Conservation (phyloP, 352 stramenopile species). For the Phytophthora hibernalis region DNA sequence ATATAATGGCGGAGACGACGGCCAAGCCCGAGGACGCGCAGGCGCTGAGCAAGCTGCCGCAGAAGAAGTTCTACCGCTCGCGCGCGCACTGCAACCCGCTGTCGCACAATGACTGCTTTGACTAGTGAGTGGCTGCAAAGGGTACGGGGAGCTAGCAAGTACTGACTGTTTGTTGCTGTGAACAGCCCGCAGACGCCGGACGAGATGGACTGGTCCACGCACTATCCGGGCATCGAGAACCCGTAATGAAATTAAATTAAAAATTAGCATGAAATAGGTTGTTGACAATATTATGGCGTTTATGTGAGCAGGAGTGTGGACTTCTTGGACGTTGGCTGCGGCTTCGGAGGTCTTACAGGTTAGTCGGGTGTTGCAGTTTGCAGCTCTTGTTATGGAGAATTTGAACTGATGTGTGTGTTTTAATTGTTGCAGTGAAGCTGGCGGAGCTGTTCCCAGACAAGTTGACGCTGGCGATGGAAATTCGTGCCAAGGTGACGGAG, state of each 20-base stretch:
- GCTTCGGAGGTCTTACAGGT: constrained; percentile 97
- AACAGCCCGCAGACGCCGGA: constrained; percentile 81
- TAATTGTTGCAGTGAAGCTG: constrained; percentile 81
- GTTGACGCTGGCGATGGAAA: constrained; percentile 97
- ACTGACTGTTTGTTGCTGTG: background rate
- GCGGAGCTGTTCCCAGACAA: constrained; percentile 93
- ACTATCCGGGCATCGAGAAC: constrained; percentile 91
- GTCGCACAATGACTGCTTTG: constrained; percentile 96
- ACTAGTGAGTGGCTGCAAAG: constrained; percentile 79
- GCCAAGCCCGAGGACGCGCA: constrained; percentile 26
- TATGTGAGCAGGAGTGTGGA: constrained; percentile 75
- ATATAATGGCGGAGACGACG: constrained; percentile 39
- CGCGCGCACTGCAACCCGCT: constrained; percentile 97
- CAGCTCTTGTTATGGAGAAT: background rate
- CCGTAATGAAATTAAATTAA: constrained; percentile 48
- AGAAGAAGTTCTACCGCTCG: constrained; percentile 98
- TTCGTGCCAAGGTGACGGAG: constrained; percentile 95
- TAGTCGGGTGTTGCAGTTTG: constrained; percentile 3
- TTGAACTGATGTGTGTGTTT: background rate
- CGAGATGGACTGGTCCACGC: constrained; percentile 93
- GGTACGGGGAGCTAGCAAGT: background rate
- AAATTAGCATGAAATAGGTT: constrained; percentile 1
- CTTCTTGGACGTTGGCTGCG: constrained; percentile 97
- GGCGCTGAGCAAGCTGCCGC: constrained; percentile 60
- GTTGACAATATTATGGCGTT: constrained; percentile 6